Evolutionary conservation across 2,329 filamentous ascomycete species (phyloP).

Genomic region (Aspergillus ochraceus): DNA sequence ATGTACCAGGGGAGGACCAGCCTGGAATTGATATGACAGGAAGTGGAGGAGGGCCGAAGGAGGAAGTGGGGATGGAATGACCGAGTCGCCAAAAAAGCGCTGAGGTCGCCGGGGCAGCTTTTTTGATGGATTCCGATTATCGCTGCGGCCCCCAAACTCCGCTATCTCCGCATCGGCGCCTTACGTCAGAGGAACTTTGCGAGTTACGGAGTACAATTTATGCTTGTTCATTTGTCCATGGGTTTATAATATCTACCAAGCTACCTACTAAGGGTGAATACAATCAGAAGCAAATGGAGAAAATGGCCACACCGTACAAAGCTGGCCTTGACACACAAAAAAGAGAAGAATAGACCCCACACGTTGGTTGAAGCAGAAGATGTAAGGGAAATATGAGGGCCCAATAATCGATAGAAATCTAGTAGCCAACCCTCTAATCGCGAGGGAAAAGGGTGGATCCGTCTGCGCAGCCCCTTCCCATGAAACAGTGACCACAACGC

Average conservation of each 20-base stretch:
- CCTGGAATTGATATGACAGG: not conserved
- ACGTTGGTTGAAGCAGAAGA: constrained; percentile 5
- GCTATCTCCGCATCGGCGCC: constrained; percentile 21
- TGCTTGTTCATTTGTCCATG: constrained; percentile 2
- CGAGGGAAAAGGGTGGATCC: constrained; percentile 7
- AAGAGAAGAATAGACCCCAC: not conserved
- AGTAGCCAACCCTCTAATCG: constrained; percentile 14
- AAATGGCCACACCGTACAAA: constrained; percentile 12
- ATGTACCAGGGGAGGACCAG: not conserved
- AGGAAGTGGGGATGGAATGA: not conserved
- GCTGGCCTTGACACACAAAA: constrained; percentile 1
- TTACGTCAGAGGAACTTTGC: constrained; percentile 5
- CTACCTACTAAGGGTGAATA: constrained; percentile 3
- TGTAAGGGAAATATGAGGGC: constrained; percentile 6
- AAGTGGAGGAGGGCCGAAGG: not conserved
- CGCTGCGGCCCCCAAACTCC: constrained; percentile 18
- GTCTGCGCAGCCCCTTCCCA: constrained; percentile 12
- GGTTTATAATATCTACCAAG: constrained; percentile 21
- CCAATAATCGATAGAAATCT: constrained; percentile 12
- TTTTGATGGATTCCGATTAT: constrained; percentile 18
- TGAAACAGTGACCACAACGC: constrained; percentile 19
- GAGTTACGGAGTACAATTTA: too few relatives aligned
- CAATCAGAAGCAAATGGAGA: constrained; percentile 10
- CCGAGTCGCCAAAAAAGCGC: not conserved
- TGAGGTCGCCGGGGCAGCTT: constrained; percentile 2